Percentiles rank a stretch among this genome's conserved stretches.
Evolutionary conservation across 768 basidiomycete genomes (phyloP).

Genomic region (Peribolospora kevripleyi): DNA sequence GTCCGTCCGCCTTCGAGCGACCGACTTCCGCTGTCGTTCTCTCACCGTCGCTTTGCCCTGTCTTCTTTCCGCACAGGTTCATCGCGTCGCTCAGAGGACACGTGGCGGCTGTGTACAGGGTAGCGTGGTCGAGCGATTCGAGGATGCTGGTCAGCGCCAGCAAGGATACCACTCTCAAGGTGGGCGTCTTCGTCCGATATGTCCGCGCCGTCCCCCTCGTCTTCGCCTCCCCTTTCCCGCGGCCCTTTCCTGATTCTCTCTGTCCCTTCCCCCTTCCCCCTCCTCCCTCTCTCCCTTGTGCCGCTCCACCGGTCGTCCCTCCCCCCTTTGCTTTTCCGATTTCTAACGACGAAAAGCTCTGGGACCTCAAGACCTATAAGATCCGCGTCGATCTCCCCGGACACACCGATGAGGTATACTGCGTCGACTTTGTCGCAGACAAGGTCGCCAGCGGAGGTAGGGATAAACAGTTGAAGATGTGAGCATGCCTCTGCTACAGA

Average conservation of each 20-base stretch:
- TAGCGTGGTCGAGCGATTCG: conserved; percentile 88
- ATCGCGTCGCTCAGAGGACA: conserved; percentile 76
- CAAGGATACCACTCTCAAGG: conserved; percentile 90
- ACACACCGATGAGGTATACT: conserved; percentile 94
- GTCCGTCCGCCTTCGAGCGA: conserved; percentile 5
- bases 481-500: conserved; percentile 16
- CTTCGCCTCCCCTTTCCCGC: background rate
- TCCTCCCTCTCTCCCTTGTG: background rate
- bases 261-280: background rate
- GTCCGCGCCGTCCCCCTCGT: background rate
- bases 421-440: conserved; percentile 95
- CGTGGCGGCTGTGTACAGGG: conserved; percentile 75
- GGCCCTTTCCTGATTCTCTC: background rate
- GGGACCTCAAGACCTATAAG: conserved; percentile 92
- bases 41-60: background rate
- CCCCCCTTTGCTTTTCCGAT: background rate
- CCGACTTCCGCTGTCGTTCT: background rate
- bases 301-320: background rate
- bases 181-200: conserved; percentile 19
- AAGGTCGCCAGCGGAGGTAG: conserved; percentile 96
- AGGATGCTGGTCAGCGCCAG: conserved; percentile 77
- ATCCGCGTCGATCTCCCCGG: conserved; percentile 81
- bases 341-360: conserved; percentile 34
- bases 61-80: conserved; percentile 30
- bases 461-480: conserved; percentile 85